Evolutionary conservation across 345 rosid species (phyloP).

Genomic region (Diplotaxis tenuifolia): DNA sequence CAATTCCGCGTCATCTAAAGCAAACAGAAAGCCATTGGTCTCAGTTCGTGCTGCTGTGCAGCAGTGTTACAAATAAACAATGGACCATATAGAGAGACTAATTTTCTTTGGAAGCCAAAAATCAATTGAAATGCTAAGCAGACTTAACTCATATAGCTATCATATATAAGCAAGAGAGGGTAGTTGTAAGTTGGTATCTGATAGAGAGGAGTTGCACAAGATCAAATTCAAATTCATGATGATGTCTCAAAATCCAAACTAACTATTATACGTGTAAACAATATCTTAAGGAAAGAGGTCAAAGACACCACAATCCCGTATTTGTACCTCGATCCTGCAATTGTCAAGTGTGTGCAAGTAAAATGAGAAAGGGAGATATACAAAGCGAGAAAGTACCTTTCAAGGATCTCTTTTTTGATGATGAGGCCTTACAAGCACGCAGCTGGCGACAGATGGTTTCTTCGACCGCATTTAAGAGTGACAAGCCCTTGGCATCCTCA

Average conservation of each 20-base stretch:
- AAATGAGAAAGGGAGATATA: neutral
- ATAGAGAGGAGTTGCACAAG: slow-evolving; percentile 7
- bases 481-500: slow-evolving; percentile 84
- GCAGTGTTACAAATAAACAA: slow-evolving; percentile 4
- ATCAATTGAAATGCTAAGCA: neutral
- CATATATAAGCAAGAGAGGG: slow-evolving; percentile 1
- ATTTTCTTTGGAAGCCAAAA: too few species aligned
- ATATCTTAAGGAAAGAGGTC: neutral
- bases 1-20: slow-evolving; percentile 57
- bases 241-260: slow-evolving; percentile 6
- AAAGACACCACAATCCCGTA: too few species aligned
- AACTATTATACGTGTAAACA: slow-evolving; percentile 2
- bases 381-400: slow-evolving; percentile 56
- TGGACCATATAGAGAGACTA: slow-evolving; percentile 1
- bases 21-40: slow-evolving; percentile 2
- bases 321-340: too few species aligned
- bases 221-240: neutral
- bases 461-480: slow-evolving; percentile 84
- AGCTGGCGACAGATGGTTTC: slow-evolving; percentile 83
- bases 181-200: neutral
- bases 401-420: slow-evolving; percentile 52
- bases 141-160: slow-evolving; percentile 3
- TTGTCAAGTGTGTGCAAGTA: too few species aligned
- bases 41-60: slow-evolving; percentile 4
- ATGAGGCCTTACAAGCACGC: slow-evolving; percentile 76